Evolutionary conservation across 2,329 filamentous ascomycete genomes (phyloP).

Genomic region (Alternaria ethzedia): DNA sequence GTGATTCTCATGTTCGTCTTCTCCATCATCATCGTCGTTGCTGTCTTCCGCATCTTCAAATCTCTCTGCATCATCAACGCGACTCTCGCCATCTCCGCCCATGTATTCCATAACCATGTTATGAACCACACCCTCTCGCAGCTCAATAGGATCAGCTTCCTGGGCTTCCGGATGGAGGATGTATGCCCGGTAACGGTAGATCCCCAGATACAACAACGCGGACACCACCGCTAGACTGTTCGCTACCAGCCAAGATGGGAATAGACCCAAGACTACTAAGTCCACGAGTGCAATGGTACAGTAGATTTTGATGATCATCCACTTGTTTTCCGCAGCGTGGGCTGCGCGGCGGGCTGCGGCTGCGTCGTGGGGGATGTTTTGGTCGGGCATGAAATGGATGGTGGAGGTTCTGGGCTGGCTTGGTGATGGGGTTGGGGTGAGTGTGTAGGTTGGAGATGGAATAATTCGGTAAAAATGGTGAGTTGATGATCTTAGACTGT

Average conservation of each 20-base stretch:
- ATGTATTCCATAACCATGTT: rapidly evolving
- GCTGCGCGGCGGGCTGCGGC: too few relatives aligned
- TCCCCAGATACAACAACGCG: not conserved
- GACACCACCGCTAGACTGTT: not conserved
- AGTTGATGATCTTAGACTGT: rapidly evolving
- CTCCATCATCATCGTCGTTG: not conserved
- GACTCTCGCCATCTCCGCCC: rapidly evolving
- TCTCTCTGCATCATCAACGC: not conserved
- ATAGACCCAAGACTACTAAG: not conserved
- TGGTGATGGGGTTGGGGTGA: too few relatives aligned
- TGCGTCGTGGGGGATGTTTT: not conserved
- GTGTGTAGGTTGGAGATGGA: not conserved
- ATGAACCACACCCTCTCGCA: not conserved
- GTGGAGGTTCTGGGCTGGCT: not conserved
- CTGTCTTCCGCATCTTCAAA: not conserved
- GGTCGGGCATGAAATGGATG: not conserved
- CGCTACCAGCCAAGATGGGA: not conserved
- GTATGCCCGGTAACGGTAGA: too few relatives aligned
- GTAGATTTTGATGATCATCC: not conserved
- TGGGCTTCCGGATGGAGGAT: too few relatives aligned
- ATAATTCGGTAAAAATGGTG: rapidly evolving
- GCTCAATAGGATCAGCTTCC: not conserved
- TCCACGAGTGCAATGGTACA: not conserved
- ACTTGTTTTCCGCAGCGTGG: not conserved
- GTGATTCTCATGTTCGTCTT: not conserved